phyloP scores from a whole-genome alignment of 2,329 filamentous ascomycete species.

The Aspergillus piperis region DNA sequence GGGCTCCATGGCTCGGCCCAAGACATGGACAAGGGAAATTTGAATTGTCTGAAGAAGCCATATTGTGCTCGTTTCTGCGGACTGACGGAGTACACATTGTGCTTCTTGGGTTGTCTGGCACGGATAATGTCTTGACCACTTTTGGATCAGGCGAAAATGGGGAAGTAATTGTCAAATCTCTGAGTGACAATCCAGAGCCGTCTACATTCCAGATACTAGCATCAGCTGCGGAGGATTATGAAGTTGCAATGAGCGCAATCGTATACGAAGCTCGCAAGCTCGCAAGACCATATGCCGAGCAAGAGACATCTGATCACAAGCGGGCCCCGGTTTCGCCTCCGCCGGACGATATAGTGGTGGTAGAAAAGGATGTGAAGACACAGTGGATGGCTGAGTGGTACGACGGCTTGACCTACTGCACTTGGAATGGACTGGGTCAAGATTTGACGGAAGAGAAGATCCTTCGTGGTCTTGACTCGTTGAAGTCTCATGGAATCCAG shows the following conservation, averaged over 20 bases:
- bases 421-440: slow-evolving; percentile 92
- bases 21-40: slow-evolving; percentile 73
- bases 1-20: slow-evolving; percentile 85
- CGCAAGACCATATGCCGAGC: slow-evolving; percentile 41
- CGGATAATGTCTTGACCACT: slow-evolving; percentile 68
- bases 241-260: slow-evolving; percentile 73
- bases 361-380: slow-evolving; percentile 43
- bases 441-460: slow-evolving; percentile 79
- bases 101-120: slow-evolving; percentile 74
- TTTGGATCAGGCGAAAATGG: slow-evolving; percentile 68
- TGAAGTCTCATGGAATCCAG: slow-evolving; percentile 72
- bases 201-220: slow-evolving; percentile 66
- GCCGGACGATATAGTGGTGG: slow-evolving; percentile 46
- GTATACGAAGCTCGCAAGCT: slow-evolving; percentile 84
- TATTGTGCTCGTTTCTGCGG: slow-evolving; percentile 76
- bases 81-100: slow-evolving; percentile 72
- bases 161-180: slow-evolving; percentile 66
- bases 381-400: slow-evolving; percentile 85
- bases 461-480: slow-evolving; percentile 68
- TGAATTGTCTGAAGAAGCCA: slow-evolving; percentile 71
- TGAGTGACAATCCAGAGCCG: slow-evolving; percentile 65
- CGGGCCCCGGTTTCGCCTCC: slow-evolving; percentile 32
- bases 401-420: slow-evolving; percentile 91
- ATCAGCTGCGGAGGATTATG: slow-evolving; percentile 71
- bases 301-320: slow-evolving; percentile 13